Base-by-base conservation (phyloP, 2,329 filamentous ascomycete genomes). In the Sclerotinia borealis region DNA sequence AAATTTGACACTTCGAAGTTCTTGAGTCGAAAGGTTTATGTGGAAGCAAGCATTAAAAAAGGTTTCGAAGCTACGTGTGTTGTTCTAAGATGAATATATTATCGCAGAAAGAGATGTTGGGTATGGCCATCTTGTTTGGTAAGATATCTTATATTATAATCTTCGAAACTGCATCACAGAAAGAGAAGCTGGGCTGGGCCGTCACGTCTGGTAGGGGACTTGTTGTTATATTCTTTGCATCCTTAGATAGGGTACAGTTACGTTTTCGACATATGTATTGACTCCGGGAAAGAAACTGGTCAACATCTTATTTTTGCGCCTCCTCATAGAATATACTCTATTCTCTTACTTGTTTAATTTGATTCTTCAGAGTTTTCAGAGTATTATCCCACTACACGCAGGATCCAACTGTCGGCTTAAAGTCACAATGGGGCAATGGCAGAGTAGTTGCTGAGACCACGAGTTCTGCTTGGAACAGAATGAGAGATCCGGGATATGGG, bases 221-320 rank as follows among this genome's bases (percentile, higher is more conserved):
- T 60, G n/a, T 8, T 7, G n/a, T 22, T 19, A 19, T n/a, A n/a
- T 4, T 19, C 19, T 60, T 41, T 25, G 9, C n/a, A n/a, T n/a
- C n/a, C n/a, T n/a, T n/a, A n/a, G n/a, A n/a, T n/a, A n/a, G n/a
- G n/a, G n/a, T n/a, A n/a, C n/a, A 67, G 77, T 80, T 52, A 80
- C 78, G 3, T 79, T 77, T 62, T 75, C 76, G 7, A 68, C 77
- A 8, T 79, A 79, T 65, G 72, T 78, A 29, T 74, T 80, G 75
- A 78, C 76, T 0, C 73, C 76, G 1, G 72, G 68, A 52, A 78
- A 80, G 67, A 80, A 79, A 63, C 66, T 76, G 10, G 72, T 76
- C 13, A 73, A 77, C 63, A 79, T 78, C 1, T 10, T 66, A 17
- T 47, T 64, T 17, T 43, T 67, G 27, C 19, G 31, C 9, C 58